Base-by-base conservation (phyloP, 352 stramenopile genomes). In the Phytophthora cryptogea region DNA sequence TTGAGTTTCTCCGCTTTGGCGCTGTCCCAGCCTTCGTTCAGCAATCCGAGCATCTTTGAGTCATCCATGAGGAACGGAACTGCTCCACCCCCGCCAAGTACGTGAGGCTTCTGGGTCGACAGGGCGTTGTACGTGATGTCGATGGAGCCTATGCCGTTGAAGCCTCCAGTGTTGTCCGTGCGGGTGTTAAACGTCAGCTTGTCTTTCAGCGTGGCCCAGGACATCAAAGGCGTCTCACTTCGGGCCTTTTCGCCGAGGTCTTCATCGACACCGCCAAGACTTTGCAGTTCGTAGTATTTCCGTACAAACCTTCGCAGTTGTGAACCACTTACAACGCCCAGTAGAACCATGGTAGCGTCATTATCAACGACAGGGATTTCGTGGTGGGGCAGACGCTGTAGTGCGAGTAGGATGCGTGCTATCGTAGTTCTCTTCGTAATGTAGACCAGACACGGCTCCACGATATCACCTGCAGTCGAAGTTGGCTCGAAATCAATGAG, bases 41-140 rank as follows among this genome's bases (percentile, higher is more conserved):
- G 66, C 13, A 95, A 59, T 27, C 63, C 64, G 8, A 92, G 65
- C 84, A 95, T 93, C 35, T 89, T 86, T 0, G 78, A 70, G 62
- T 94, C 86, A 45, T 95, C 80, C 80, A 94, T 86, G 23, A 94
- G 57, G 58, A 94, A 92, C 39, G 85, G 85, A n/a, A 92, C 36
- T 11, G 54, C 57, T 3, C 39, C 65, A 23, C 48, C 67, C 39
- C 16, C 36, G n/a, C 56, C 54, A 8, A 68, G 28, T 31, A 51
- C 30, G 17, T 66, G 57, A 3, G 49, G 47, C 30, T 55, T 65
- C 36, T 70, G 53, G 8, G 57, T 70, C 30, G 80, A 68, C 32
- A 92, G 56, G 3, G 70, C 73, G 57, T 86, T 85, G 61, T 92
- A 91, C 7, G 76, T 79, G 37, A 91, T 78, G 55, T 91, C 78